phyloP scores from a whole-genome alignment of 176 grass and related monocot species.

The Juncus effusus region DNA sequence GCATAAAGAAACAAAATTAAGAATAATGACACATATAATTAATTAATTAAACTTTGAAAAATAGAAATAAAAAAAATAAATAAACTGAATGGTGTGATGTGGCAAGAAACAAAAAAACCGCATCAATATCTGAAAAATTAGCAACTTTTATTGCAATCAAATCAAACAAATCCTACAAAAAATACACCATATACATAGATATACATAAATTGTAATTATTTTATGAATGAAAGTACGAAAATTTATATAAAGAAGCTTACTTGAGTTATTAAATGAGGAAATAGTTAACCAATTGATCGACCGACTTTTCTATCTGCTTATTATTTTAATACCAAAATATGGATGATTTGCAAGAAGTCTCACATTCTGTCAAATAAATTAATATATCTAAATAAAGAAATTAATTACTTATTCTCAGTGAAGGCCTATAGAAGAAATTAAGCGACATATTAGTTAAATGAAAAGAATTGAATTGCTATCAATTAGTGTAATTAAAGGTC shows the following conservation, averaged over 20 bases:
- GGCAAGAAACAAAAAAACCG: slow-evolving; percentile 98
- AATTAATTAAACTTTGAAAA: too few species aligned
- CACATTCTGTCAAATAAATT: slow-evolving; percentile 53
- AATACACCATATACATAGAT: slow-evolving; percentile 23
- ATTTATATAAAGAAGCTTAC: slow-evolving; percentile 33
- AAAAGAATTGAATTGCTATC: too few species aligned
- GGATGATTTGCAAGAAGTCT: slow-evolving; percentile 79
- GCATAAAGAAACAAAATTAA: slow-evolving; percentile 20
- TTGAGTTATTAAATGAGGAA: slow-evolving; percentile 79
- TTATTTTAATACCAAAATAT: slow-evolving; percentile 57
- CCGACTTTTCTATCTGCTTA: slow-evolving; percentile 97
- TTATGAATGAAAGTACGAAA: background rate
- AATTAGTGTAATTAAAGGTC: too few species aligned
- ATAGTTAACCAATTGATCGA: slow-evolving; percentile 68
- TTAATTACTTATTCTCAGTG: too few species aligned
- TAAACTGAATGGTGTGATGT: slow-evolving; percentile 86
- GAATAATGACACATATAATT: background rate
- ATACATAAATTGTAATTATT: too few species aligned
- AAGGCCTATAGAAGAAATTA: too few species aligned
- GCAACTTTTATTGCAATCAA: slow-evolving; percentile 87
- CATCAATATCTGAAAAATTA: slow-evolving; percentile 85
- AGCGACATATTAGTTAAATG: too few species aligned
- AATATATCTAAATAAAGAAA: background rate
- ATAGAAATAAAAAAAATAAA: too few species aligned
- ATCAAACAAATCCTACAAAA: slow-evolving; percentile 61